Base-by-base conservation (phyloP, 768 basidiomycete species). In the Podaxis rugospora region DNA sequence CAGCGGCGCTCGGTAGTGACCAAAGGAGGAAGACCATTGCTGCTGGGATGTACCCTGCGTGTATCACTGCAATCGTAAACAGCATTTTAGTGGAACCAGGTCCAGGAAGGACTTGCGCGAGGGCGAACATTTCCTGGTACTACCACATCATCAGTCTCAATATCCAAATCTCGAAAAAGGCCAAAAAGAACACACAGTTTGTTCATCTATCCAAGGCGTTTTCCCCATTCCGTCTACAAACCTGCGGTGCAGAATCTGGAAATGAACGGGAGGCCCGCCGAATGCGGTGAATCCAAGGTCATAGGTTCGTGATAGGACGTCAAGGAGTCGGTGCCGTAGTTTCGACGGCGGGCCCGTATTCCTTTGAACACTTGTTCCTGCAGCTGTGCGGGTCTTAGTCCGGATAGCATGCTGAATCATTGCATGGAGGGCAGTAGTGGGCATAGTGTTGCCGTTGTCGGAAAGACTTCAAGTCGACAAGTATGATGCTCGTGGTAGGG, bases 211-310 rank as follows among this genome's bases (percentile, higher is more conserved):
- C 76, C 75, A 76, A n/a, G 75, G 76, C 2, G 67, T 61, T 56
- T 72, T 69, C 2, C 69, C 71, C 25, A 65, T 39, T 11, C 73
- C 73, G 53, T 77, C 73, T 2, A 77, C 75, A 58, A 77, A 78
- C 42, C 71, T 63, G n/a, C 72, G 67, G 57, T 76, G 74, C 16
- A 82, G 73, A 49, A 81, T 76, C 54, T 80, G 76, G 63, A 83
- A 78, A 65, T 83, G 79, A 3, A 79, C 79, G 1, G 75, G 74
- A 4, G 81, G 80, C 1, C 81, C 82, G 13, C 82, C 82, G 65
- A 83, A 84, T 0, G 76, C 71, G 0, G 74, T 78, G 61, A 80
- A 75, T 0, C 80, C 80, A 1, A 80, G 68, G 63, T 77, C 72
- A 54, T 67, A 76, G 37, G 74, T 74, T 25, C 76, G 68, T 36